Percentiles rank a stretch among this genome's conserved stretches.
Conservation (phyloP, 768 basidiomycete species). For the Lactarius trivialis region DNA sequence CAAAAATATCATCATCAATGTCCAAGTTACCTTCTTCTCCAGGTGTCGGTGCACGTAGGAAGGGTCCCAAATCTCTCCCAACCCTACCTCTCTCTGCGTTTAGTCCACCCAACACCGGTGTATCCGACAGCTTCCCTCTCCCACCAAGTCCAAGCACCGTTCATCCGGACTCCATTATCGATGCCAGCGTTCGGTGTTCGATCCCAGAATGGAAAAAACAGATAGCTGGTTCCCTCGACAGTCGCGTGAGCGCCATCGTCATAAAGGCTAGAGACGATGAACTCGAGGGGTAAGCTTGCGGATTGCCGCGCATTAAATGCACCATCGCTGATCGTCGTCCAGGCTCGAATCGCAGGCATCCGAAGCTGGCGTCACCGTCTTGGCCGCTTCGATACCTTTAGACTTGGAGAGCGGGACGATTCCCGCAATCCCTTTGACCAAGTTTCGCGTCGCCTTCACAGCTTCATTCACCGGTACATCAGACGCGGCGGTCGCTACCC, state of each 20-base stretch:
- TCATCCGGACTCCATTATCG: conserved; percentile 57
- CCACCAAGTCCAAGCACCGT: conserved; percentile 63
- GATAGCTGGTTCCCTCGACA: conserved; percentile 39
- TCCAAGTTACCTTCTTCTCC: conserved; percentile 34
- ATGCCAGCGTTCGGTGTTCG: conserved; percentile 53
- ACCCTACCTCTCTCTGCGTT: conserved; percentile 73
- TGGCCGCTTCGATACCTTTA: conserved; percentile 60
- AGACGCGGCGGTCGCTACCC: conserved; percentile 44
- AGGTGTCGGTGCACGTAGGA: conserved; percentile 47
- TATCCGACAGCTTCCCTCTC: conserved; percentile 59
- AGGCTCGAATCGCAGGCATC: conserved; percentile 23
- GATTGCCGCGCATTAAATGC: neutral
- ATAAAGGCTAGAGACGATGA: conserved; percentile 9
- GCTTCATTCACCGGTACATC: conserved; percentile 48
- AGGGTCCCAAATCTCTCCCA: conserved; percentile 58
- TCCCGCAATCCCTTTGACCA: conserved; percentile 32
- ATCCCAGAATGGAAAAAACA: conserved; percentile 49
- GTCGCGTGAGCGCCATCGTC: conserved; percentile 50
- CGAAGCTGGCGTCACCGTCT: conserved; percentile 26
- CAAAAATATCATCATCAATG: neutral
- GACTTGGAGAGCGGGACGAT: conserved; percentile 43
- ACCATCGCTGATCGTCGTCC: neutral
- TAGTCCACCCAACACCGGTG: conserved; percentile 60
- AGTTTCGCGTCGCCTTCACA: conserved; percentile 46
- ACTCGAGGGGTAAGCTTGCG: conserved; percentile 40